Evolutionary conservation across 2,329 filamentous ascomycete species (phyloP).

Genomic region (Colletotrichum lupini): DNA sequence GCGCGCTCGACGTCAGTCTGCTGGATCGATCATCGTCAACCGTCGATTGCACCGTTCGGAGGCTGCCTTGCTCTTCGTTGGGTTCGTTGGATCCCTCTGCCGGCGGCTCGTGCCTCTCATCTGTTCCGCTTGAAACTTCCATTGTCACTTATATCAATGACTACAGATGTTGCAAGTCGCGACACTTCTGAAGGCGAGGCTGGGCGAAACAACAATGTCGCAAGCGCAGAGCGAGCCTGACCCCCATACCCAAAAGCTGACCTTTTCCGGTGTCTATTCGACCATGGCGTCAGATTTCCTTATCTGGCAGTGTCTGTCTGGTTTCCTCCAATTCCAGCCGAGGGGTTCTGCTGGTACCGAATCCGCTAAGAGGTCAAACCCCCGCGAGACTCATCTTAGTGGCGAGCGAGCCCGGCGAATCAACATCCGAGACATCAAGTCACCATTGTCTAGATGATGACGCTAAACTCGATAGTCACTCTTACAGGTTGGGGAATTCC

Average conservation of each 20-base stretch:
- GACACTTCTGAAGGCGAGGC: not conserved
- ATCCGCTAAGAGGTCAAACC: not conserved
- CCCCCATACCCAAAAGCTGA: not conserved
- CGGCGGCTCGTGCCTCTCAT: not conserved
- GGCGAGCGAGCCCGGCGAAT: not conserved
- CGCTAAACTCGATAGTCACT: not conserved
- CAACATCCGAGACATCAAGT: not conserved
- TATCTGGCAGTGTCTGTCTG: not conserved
- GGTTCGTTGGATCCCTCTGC: not conserved
- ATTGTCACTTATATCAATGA: not conserved
- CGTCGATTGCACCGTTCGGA: too few species aligned
- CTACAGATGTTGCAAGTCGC: not conserved
- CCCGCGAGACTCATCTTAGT: not conserved
- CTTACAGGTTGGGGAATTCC: not conserved
- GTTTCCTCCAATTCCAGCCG: not conserved
- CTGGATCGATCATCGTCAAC: not conserved
- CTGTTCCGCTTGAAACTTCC: not conserved
- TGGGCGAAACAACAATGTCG: not conserved
- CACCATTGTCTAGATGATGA: not conserved
- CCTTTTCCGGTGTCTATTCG: not conserved
- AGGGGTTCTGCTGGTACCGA: not conserved
- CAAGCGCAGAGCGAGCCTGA: not conserved
- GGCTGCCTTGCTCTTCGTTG: not conserved
- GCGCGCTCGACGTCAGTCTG: not conserved
- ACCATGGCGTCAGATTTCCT: not conserved